Conservation (phyloP, 73 alveolate genomes). For the Diophrys sp. region DNA sequence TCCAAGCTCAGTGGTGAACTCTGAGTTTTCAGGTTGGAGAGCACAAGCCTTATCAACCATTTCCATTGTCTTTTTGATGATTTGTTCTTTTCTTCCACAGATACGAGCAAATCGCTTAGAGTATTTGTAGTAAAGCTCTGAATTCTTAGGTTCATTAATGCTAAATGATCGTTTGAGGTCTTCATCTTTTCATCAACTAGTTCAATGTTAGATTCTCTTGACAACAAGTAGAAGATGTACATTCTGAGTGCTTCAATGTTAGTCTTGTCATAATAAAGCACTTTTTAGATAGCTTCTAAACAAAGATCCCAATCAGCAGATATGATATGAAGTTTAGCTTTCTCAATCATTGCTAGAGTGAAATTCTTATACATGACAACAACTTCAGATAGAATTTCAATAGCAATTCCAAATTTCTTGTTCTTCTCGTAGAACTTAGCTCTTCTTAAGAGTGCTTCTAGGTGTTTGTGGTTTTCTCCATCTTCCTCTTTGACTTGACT, state of each 20-base stretch:
- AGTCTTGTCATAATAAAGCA: conserved; percentile 60
- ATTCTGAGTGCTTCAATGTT: conserved; percentile 81
- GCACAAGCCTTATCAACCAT: conserved; percentile 74
- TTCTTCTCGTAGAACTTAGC: conserved; percentile 69
- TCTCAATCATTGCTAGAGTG: conserved; percentile 74
- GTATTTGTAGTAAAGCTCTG: conserved; percentile 76
- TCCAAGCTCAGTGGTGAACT: conserved; percentile 84
- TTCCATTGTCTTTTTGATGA: conserved; percentile 68
- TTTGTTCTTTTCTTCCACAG: conserved; percentile 85
- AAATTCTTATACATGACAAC: conserved; percentile 68
- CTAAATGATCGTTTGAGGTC: conserved; percentile 80
- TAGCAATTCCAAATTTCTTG: conserved; percentile 70
- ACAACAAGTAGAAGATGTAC: conserved; percentile 74
- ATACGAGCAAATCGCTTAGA: conserved; percentile 83
- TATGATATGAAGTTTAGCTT: conserved; percentile 76
- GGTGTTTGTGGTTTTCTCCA: conserved; percentile 67
- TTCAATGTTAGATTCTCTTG: conserved; percentile 91
- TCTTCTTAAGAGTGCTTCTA: conserved; percentile 76
- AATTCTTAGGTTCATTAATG: conserved; percentile 85
- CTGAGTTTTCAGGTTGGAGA: conserved; percentile 78
- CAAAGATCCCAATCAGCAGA: conserved; percentile 90
- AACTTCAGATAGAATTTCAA: conserved; percentile 77
- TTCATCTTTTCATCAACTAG: conserved; percentile 84
- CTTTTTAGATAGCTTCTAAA: conserved; percentile 71
- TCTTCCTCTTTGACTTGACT: too few relatives aligned